Evolutionary conservation across 805 yeast genomes (phyloP), one percentile per base, ranked within the genome.

Genomic region (Wickerhamomyces subpelliculosus): DNA sequence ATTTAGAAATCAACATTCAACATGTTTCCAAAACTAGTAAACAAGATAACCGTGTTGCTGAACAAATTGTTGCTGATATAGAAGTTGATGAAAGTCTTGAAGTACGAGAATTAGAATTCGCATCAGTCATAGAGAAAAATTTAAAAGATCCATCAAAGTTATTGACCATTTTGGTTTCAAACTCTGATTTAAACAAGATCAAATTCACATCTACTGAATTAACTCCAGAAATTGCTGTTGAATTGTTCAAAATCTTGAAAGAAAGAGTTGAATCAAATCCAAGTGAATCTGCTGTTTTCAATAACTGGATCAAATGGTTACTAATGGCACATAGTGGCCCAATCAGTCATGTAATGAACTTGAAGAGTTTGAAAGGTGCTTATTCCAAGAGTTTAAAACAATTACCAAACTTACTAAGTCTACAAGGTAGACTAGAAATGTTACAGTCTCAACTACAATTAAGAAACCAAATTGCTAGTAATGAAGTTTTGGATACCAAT

Each of bases 381-480:
- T 62, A 89, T 22, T 61, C 67, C 16, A 65, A 73, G 39, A 80
- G 74, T 24, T 67, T 73, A 58, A 71, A 71, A 43, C 68, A 70
- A 31, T 61, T 90, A 45, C 83, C 89, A 8, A 71, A 75, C 28
- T 66, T 90, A 36, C 62, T 89, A 20, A 78, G 93, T 2, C 70
- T 90, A 23, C 94, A 89, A 58, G 98, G 98, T 34, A 75, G 93
- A 46, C 65, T 90, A 34, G 84, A 81, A 51, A 70, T 90, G 57
- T 68, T 90, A 31, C 73, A 73, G 46, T 73, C 87, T 4, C 97
- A 90, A 61, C 70, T 86, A 10, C 71, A 74, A 40, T 63, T 90
- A 46, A 78, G 97, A 53, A 58, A 61, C 27, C 79, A 73, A 32
- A 62, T 72, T 51, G 55, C 64, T 10, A 53, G 55, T 8, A 65